Evolutionary conservation across 2,329 filamentous ascomycete genomes (phyloP), one percentile per base, ranked within the genome.

Genomic region (Allantophomopsis lycopodina): DNA sequence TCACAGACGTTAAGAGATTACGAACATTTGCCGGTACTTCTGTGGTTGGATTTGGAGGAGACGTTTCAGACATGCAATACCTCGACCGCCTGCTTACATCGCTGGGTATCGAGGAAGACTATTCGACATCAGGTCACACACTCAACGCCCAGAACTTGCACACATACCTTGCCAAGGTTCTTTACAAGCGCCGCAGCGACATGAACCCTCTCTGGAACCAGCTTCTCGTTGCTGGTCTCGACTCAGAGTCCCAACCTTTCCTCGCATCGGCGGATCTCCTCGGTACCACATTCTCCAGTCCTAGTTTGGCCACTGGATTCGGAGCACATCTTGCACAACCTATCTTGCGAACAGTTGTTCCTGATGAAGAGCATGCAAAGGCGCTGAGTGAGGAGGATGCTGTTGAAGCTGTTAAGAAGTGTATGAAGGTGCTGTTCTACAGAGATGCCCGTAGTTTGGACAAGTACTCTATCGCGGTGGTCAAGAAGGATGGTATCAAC

Each of bases 41-140:
- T 21, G 75, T 96, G 44, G 72, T 98, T 56, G 91, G 91, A 54
- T 94, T 96, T 65, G 86, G 87, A 60, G 91, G 91, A 60, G 91
- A 98, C 67, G 81, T 98, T 53, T 94, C 85, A 48, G 91, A 98
- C 69, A 96, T 98, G 91, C 91, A 98, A 69, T 93, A 93, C 69
- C 78, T 98, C 50, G 83, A 94, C 73, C 80, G 91, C 52, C 77
- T 94, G 55, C 80, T 98, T 51, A 80, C 74, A 56, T 82, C 84
- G 46, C 81, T 96, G 53, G 78, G 83, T 59, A 86, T 93, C 61
- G 73, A 82, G 60, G 88, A 96, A 69, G 82, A 86, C 58, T 96
- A 98, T 69, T 55, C 61, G 40, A 58, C 66, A 42, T 48, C 60
- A 51, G 54, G 62, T 55, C 44, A 64, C 54, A 63, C 66, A 50